Evolutionary conservation across 176 grass and related monocot species (phyloP), one percentile per base, ranked within the genome.

Genomic region (Chloris gayana): DNA sequence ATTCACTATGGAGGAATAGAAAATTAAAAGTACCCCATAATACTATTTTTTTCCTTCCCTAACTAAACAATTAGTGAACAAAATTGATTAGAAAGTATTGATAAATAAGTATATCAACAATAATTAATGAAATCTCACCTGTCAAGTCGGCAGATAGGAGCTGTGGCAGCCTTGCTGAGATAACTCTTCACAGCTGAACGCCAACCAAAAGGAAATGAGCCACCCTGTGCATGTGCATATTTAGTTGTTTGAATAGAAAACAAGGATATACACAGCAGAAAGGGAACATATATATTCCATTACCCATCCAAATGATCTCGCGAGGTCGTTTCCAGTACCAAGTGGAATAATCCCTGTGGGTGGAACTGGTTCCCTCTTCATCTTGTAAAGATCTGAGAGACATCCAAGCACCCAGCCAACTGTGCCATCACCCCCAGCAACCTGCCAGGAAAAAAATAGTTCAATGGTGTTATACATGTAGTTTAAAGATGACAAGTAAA

Each of bases 331-430:
- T 39, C 95, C 95, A 17, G 95, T 98, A 80, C 95, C 95, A 79
- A 98, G 95, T 78, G 95, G 95, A 80, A 98, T 98, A 77, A 98
- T 95, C 49, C 92, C 95, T 79, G 95, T 89, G 25, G 95, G 95
- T 64, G 95, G 95, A 89, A 93, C 80, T 41, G 92, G 92, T 75
- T 87, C 90, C 51, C 95, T 94, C 91, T 87, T 92, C 45, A 26
- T 67, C 70, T 85, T 87, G 81, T 92, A 91, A 83, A 98, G 90
- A 80, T 98, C 92, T 64, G 84, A 83, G 22, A 98, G 88, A 61
- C 88, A 93, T 84, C 95, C 95, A 81, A 98, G 85, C 76, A 98
- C 75, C 95, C 95, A 98, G 69, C 92, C 90, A 59, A 98, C 95
- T 66, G 95, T 95, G 34, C 95, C 95, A 78, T 98, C 95, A 67